Conservation (phyloP, 371 early-diverging fungal genomes). For the Lichtheimia corymbifera region DNA sequence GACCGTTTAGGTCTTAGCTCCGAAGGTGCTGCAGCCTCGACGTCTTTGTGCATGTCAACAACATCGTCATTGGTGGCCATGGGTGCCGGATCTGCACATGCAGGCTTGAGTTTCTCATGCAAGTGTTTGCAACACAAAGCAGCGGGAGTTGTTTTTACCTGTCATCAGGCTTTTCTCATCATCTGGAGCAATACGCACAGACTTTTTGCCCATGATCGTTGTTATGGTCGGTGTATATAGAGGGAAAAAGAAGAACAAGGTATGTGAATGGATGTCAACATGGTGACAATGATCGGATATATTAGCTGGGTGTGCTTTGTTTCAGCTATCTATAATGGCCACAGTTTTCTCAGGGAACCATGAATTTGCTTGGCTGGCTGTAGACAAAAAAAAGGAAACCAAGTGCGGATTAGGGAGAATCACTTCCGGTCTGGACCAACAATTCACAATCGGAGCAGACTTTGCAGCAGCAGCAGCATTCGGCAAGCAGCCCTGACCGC, state of each 20-base stretch:
- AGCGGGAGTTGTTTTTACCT: constrained; percentile 9
- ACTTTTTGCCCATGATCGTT: constrained; percentile 15
- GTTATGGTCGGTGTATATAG: too few relatives aligned
- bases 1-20: constrained; percentile 9
- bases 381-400: constrained; percentile 1
- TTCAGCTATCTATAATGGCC: too few relatives aligned
- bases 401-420: neutral
- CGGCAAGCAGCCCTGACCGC: neutral
- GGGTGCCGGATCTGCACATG: constrained; percentile 21
- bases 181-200: constrained; percentile 21
- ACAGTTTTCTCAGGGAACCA: neutral
- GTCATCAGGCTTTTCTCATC: constrained; percentile 24
- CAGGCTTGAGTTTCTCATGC: too few relatives aligned
- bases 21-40: constrained; percentile 9
- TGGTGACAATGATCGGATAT: too few relatives aligned
- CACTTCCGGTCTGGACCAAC: constrained; percentile 3
- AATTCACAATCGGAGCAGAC: constrained; percentile 2
- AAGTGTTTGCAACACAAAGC: too few relatives aligned
- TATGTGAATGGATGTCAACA: neutral
- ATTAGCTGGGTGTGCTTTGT: too few relatives aligned
- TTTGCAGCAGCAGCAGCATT: neutral
- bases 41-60: constrained; percentile 19
- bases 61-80: constrained; percentile 20
- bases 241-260: neutral
- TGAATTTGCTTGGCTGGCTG: constrained; percentile 1